Base-by-base conservation (phyloP, 257 asterid genomes). In the Ligustrum vulgare region DNA sequence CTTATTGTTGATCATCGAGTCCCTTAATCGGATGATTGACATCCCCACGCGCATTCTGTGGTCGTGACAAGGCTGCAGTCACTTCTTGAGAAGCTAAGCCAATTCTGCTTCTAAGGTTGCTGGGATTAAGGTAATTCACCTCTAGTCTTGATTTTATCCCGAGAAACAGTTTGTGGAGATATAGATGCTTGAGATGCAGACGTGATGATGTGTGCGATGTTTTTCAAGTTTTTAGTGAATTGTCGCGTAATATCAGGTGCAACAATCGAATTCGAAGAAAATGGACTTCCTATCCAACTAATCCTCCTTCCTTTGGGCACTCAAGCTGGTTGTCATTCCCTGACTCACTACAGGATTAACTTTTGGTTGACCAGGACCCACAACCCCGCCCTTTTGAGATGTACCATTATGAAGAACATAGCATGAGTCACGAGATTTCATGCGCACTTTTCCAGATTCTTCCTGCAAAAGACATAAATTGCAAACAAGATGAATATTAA, bases 341-440 rank as follows among this genome's bases (percentile, higher is more conserved):
- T 85, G 83, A 74, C 76, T 32, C 75, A 75, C 75, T 28, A 86
- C 80, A 43, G 89, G 67, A 86, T 65, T 81, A 70, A 75, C 11
- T 71, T 81, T 89, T 23, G 88, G 67, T 79, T 86, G 96, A 81
- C 88, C 92, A 63, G 81, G 72, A 41, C 80, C 91, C 72, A 80
- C 28, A 79, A 74, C 49, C 63, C 73, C 82, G 71, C 83, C 82
- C 78, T 84, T 86, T 62, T 82, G 91, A 74, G 82, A 79, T 35
- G 88, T 81, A 78, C 72, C 79, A 77, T 77, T 87, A 70, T 88
- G 96, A 72, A 95, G 91, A 80, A 83, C 77, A 70, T 97, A 96
- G 8, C 99, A 97, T 60, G 99, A 98, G 78, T 95, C 98, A 32
- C 98, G 98, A 73, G 96, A 92, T 83, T 90, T 95, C 98, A 95